Base-by-base conservation (phyloP, 1,284 basidiomycete genomes). In the Cryptococcus sp. region DNA sequence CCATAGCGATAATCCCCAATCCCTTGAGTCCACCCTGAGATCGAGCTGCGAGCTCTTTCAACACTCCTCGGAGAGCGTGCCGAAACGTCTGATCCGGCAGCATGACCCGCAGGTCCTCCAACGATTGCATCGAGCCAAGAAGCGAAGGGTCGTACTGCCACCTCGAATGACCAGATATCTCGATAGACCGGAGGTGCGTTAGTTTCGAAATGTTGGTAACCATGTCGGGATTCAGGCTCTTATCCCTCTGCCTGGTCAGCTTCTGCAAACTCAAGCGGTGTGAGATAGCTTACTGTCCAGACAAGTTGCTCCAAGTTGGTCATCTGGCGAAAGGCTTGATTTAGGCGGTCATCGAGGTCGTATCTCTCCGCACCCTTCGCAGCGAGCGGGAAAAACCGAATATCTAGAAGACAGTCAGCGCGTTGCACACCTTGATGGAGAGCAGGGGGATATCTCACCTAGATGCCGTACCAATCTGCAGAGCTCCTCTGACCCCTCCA, bases 331-430 rank as follows among this genome's bases (percentile, higher is more conserved):
- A 73, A 41, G 1, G 67, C 58, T 23, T 22, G 33, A n/a, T 50
- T 51, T 14, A 70, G 62, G 5, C 53, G 52, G 24, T 65, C 62
- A 22, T 68, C 66, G 4, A 70, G 53, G 2, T 63, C 55, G 5
- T 59, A 48, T 3, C 65, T 52, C 31, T 61, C 57, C n/a, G 57
- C 58, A 14, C 62, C 65, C 16, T 55, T 48, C 2, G 65, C 54
- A 11, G 63, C 63, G 1, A 69, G 55, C 0, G 72, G 72, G 49
- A 65, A 73, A 53, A 69, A 72, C 9, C 68, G 56, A 2, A 72
- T 58, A 28, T 71, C 69, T 72, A 46, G 1, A n/a, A n/a, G n/a
- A n/a, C n/a, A n/a, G 2, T 35, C 21, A 24, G 5, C 22, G 22
- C n/a, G 28, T 31, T 31, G 28, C 28, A 7, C 28, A n/a, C 28